Conservation (phyloP, 176 grass and related monocot genomes). For the Musa troglodytarum region DNA sequence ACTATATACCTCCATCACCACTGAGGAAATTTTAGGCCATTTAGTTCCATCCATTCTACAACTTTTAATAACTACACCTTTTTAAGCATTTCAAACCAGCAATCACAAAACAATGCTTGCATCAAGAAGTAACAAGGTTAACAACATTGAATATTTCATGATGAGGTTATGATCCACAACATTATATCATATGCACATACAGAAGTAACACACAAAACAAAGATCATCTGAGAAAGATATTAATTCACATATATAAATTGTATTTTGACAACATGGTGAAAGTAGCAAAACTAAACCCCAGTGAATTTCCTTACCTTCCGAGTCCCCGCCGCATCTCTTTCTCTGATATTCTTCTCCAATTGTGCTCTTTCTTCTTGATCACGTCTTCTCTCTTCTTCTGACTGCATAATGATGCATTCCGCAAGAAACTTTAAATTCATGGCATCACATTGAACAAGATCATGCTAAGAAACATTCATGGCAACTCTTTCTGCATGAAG, state of each 20-base stretch:
- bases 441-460: neutral
- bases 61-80: no score
- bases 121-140: no score
- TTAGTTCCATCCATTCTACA: no score
- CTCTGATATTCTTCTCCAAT: slow-evolving; percentile 77
- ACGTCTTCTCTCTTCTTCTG: slow-evolving; percentile 57
- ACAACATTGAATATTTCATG: no score
- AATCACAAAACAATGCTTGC: no score
- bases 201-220: no score
- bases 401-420: slow-evolving; percentile 33
- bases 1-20: no score
- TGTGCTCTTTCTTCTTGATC: slow-evolving; percentile 88
- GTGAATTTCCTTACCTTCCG: slow-evolving; percentile 41
- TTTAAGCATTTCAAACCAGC: no score
- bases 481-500: neutral
- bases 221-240: no score
- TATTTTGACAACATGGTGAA: neutral
- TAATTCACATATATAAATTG: neutral
- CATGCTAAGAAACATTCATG: neutral
- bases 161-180: no score
- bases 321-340: slow-evolving; percentile 71
- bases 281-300: neutral
- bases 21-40: no score
- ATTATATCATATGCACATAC: no score
- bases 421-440: neutral